These are phyloP conservation scores for Colletotrichum falcatum DNA, from an alignment of 2,329 filamentous ascomycete genomes.

Conservation along the genomic window DNA sequence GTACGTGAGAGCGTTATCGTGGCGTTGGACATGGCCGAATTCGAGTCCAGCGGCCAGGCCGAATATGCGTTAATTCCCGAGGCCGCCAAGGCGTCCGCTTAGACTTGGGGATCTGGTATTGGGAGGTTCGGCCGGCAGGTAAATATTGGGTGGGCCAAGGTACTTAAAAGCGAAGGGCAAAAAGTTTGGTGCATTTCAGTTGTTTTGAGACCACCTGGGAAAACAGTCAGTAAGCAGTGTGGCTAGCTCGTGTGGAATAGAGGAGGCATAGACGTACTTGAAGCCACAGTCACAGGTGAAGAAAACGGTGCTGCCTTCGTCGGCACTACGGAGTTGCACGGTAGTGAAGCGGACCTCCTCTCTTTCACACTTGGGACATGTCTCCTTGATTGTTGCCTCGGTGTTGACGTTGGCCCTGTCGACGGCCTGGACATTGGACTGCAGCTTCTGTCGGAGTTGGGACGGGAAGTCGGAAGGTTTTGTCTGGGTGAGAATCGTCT, in stretches of 20 bases:
- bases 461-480: slow-evolving; percentile 93
- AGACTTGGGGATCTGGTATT: slow-evolving; percentile 42
- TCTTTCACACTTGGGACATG: slow-evolving; percentile 83
- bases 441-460: slow-evolving; percentile 82
- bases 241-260: slow-evolving; percentile 8
- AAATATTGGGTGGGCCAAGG: slow-evolving; percentile 40
- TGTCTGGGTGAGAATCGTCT: slow-evolving; percentile 83
- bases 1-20: slow-evolving; percentile 96
- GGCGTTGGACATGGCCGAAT: slow-evolving; percentile 97
- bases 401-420: slow-evolving; percentile 82
- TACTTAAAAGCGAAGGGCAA: slow-evolving; percentile 37
- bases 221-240: slow-evolving; percentile 44
- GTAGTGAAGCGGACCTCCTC: slow-evolving; percentile 87
- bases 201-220: slow-evolving; percentile 69
- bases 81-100: slow-evolving; percentile 57
- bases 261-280: slow-evolving; percentile 68
- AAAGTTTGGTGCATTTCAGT: slow-evolving; percentile 55
- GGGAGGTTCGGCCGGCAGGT: slow-evolving; percentile 33
- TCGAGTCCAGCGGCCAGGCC: slow-evolving; percentile 86
- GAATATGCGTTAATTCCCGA: slow-evolving; percentile 94
- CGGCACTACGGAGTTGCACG: slow-evolving; percentile 88
- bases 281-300: slow-evolving; percentile 89
- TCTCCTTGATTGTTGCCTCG: slow-evolving; percentile 74
- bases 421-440: slow-evolving; percentile 86
- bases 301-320: slow-evolving; percentile 94